Percentiles rank a stretch among this genome's conserved stretches.
phyloP scores from a whole-genome alignment of 179 eudicot species.

The Carnegiea gigantea region DNA sequence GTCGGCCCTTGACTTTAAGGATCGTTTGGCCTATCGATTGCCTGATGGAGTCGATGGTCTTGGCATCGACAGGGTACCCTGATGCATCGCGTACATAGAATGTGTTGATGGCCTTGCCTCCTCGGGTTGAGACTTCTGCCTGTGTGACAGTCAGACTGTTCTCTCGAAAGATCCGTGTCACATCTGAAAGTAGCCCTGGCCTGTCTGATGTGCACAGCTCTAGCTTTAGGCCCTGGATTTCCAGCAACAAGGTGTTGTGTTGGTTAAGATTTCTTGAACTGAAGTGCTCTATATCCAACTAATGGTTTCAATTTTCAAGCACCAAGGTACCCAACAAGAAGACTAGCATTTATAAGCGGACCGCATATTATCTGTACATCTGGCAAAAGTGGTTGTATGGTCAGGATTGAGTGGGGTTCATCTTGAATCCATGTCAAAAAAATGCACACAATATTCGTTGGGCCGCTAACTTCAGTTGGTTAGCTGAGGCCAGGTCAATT shows the following conservation, averaged over 20 bases:
- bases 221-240: slow-evolving; percentile 74
- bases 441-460: too few species aligned
- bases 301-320: too few species aligned
- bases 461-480: not conserved
- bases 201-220: slow-evolving; percentile 89
- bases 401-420: too few species aligned
- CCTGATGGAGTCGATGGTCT: slow-evolving; percentile 79
- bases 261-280: not conserved
- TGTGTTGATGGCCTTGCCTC: slow-evolving; percentile 81
- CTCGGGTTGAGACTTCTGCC: slow-evolving; percentile 82
- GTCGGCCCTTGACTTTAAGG: slow-evolving; percentile 69
- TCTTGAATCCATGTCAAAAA: too few species aligned
- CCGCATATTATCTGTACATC: not conserved
- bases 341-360: not conserved
- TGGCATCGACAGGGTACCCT: slow-evolving; percentile 78
- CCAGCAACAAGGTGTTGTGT: not conserved
- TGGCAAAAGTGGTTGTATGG: too few species aligned
- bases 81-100: slow-evolving; percentile 89
- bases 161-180: slow-evolving; percentile 91
- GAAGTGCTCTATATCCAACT: too few species aligned
- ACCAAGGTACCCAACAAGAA: too few species aligned
- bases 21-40: slow-evolving; percentile 87
- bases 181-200: slow-evolving; percentile 74
- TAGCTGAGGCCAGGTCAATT: not conserved
- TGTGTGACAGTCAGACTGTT: slow-evolving; percentile 79